Conservation (phyloP, 1,139 yeast genomes). For the Hemisphaericaspora subhashii region DNA sequence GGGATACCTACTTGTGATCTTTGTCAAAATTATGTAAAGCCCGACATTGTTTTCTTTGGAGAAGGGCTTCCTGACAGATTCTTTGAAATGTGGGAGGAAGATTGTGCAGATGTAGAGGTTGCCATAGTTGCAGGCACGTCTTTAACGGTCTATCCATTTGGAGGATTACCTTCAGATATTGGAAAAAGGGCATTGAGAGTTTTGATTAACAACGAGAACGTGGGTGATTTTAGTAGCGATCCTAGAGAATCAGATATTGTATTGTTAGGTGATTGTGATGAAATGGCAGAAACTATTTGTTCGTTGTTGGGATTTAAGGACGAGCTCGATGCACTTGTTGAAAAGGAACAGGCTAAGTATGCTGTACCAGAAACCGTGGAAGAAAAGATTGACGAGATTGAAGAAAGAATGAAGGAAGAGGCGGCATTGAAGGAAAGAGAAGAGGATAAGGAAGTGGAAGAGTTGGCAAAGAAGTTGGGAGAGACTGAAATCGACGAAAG, state of each 20-base stretch:
- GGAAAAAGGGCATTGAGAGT: conserved; percentile 52
- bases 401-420: conserved; percentile 12
- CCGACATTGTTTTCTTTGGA: conserved; percentile 92
- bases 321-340: conserved; percentile 42
- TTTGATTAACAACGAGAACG: conserved; percentile 70
- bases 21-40: conserved; percentile 81
- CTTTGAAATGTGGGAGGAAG: conserved; percentile 69
- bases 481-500: neutral
- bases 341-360: conserved; percentile 16
- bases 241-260: conserved; percentile 59
- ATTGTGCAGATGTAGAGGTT: conserved; percentile 58
- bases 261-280: conserved; percentile 63
- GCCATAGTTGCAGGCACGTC: conserved; percentile 94
- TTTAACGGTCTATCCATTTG: conserved; percentile 86
- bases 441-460: conserved; percentile 6
- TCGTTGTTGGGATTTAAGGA: conserved; percentile 63
- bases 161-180: conserved; percentile 71
- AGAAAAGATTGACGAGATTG: conserved; percentile 15
- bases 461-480: conserved; percentile 2
- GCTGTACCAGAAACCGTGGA: conserved; percentile 11
- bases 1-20: conserved; percentile 51
- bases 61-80: conserved; percentile 74
- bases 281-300: conserved; percentile 53
- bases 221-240: conserved; percentile 63
- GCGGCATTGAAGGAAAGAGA: conserved; percentile 10